Conservation (phyloP, 2,329 filamentous ascomycete genomes). For the Dactylellina cionopaga region DNA sequence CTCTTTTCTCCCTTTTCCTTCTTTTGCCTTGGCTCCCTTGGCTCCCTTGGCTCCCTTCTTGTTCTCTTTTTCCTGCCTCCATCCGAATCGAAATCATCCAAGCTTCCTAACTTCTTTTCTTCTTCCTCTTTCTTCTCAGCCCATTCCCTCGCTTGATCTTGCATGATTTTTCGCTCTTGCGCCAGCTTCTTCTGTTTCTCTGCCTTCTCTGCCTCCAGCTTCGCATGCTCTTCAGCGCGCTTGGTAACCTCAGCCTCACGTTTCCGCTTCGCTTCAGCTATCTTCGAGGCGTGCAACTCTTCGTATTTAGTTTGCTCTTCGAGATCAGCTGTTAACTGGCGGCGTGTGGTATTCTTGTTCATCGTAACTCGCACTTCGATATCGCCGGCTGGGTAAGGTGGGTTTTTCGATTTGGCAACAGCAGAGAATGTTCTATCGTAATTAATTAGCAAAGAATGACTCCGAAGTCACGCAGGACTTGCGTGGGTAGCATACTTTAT, state of each 20-base stretch:
- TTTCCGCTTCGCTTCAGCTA: slow-evolving; percentile 79
- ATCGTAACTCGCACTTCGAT: slow-evolving; percentile 96
- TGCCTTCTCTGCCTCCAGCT: slow-evolving; percentile 72
- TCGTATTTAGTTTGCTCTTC: slow-evolving; percentile 90
- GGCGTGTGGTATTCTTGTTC: slow-evolving; percentile 92
- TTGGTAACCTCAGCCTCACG: slow-evolving; percentile 81
- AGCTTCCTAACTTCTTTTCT: slow-evolving; percentile 7
- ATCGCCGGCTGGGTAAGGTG: slow-evolving; percentile 89
- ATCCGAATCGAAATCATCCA: slow-evolving; percentile 27
- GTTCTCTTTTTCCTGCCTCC: slow-evolving; percentile 39
- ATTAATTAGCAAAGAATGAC: neutral
- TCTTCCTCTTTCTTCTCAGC: slow-evolving; percentile 42
- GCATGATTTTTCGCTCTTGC: slow-evolving; percentile 84
- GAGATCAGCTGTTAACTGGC: slow-evolving; percentile 86
- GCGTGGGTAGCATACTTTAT: slow-evolving; percentile 68
- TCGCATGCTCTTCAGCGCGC: slow-evolving; percentile 75
- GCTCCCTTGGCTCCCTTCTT: slow-evolving; percentile 22
- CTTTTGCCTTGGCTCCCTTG: slow-evolving; percentile 20
- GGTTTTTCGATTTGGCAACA: slow-evolving; percentile 70
- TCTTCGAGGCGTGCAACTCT: slow-evolving; percentile 87
- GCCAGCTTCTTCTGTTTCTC: slow-evolving; percentile 80
- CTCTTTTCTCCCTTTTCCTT: slow-evolving; percentile 27
- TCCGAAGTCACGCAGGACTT: neutral
- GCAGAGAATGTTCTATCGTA: slow-evolving; percentile 64
- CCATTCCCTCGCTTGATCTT: slow-evolving; percentile 67